These are phyloP conservation scores for Talaromyces islandicus DNA, from an alignment of 2,329 filamentous ascomycete species.

Conservation along the genomic window DNA sequence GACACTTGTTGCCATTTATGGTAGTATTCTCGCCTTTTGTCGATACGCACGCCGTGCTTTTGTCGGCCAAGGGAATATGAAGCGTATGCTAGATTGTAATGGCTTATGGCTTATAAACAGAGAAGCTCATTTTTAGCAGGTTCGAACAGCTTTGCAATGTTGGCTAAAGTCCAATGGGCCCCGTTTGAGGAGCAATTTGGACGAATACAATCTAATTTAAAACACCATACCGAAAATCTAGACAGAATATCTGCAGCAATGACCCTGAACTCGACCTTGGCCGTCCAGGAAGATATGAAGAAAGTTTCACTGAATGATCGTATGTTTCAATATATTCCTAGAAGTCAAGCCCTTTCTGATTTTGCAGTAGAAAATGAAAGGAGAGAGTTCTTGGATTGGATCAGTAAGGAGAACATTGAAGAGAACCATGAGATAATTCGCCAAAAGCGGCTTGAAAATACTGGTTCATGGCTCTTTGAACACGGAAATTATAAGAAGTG, in stretches of 20 bases:
- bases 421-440: neutral
- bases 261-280: conserved; percentile 4
- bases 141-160: neutral
- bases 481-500: neutral
- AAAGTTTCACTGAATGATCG: too few species aligned
- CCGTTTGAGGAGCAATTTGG: conserved; percentile 12
- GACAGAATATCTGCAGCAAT: neutral
- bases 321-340: neutral
- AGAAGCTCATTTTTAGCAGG: neutral
- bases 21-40: conserved; percentile 4
- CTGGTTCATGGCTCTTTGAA: conserved; percentile 1
- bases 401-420: conserved; percentile 5
- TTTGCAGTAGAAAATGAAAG: conserved; percentile 4
- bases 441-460: neutral
- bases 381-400: conserved; percentile 5
- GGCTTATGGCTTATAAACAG: too few species aligned
- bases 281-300: neutral
- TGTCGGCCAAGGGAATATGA: neutral
- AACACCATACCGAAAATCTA: conserved; percentile 5
- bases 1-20: conserved; percentile 6
- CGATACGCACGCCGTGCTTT: conserved; percentile 6
- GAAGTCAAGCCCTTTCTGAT: too few species aligned
- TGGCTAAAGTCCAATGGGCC: conserved; percentile 8
- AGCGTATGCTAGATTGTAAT: too few species aligned
- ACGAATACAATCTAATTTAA: conserved; percentile 3